A percentile compares a stretch with the other conserved stretches of the same genome.
These are phyloP conservation scores for Linderniella brevidens DNA, from an alignment of 257 asterid species.

Conservation along the genomic window DNA sequence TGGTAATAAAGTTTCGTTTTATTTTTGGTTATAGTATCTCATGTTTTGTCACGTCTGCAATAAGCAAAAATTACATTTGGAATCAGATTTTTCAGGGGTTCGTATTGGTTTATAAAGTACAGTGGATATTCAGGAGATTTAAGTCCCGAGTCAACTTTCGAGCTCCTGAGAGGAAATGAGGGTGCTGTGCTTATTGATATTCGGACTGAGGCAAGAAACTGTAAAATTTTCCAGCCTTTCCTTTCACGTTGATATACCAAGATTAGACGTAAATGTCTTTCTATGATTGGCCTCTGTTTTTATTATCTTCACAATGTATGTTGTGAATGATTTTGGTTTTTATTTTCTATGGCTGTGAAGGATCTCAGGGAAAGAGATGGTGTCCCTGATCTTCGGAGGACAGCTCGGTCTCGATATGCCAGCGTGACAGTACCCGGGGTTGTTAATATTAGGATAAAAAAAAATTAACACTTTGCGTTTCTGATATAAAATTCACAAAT, in stretches of 20 bases:
- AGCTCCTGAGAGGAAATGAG: conserved; percentile 55
- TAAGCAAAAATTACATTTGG: conserved; percentile 39
- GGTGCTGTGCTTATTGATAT: conserved; percentile 66
- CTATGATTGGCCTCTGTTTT: not conserved
- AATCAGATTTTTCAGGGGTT: conserved; percentile 95
- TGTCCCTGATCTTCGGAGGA: conserved; percentile 83
- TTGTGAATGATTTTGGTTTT: conserved; percentile 13
- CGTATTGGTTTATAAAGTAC: conserved; percentile 52
- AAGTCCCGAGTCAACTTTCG: conserved; percentile 53
- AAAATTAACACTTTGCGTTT: not conserved
- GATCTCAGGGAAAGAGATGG: conserved; percentile 86
- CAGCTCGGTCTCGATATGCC: conserved; percentile 66
- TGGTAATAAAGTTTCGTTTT: not conserved
- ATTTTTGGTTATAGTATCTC: conserved; percentile 6
- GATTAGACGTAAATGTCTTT: not conserved
- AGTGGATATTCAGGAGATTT: conserved; percentile 93
- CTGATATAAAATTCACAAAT: not conserved
- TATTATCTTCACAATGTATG: conserved; percentile 5
- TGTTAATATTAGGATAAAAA: conserved; percentile 3
- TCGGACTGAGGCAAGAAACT: conserved; percentile 86
- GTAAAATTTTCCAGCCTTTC: conserved; percentile 19
- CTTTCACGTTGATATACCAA: conserved; percentile 10
- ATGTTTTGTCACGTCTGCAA: too few relatives aligned
- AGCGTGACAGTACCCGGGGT: conserved; percentile 68
- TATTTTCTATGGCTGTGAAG: conserved; percentile 22